Conservation (phyloP, 176 grass and related monocot species). For the Triticum dicoccoides region DNA sequence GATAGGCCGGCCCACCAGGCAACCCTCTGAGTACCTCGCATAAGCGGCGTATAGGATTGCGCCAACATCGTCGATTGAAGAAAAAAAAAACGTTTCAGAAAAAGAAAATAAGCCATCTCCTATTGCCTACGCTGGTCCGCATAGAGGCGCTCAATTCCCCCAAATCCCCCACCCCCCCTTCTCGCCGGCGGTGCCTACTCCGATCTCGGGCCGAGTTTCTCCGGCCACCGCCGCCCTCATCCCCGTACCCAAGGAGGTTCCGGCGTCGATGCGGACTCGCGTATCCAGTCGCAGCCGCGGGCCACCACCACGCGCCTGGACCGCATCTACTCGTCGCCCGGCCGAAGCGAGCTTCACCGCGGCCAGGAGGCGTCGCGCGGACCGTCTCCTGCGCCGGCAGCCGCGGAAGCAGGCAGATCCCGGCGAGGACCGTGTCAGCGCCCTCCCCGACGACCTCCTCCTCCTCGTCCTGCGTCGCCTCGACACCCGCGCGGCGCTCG, state of each 20-base stretch:
- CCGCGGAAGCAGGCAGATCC: no score
- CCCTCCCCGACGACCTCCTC: background rate
- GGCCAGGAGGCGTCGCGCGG: background rate
- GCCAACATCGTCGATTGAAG: no score
- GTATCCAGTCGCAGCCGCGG: background rate
- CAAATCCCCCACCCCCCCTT: background rate
- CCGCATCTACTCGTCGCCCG: background rate
- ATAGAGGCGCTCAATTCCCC: background rate
- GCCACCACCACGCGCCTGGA: background rate
- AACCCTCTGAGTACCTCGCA: no score
- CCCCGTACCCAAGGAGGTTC: background rate
- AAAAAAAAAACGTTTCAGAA: no score
- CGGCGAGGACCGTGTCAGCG: background rate
- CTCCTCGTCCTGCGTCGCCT: background rate
- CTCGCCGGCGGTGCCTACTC: background rate
- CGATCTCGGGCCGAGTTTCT: background rate
- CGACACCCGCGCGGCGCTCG: background rate
- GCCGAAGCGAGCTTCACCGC: background rate
- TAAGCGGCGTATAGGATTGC: no score
- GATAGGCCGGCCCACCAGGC: no score
- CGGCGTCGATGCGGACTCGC: background rate
- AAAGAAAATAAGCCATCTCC: no score
- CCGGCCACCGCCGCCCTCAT: background rate
- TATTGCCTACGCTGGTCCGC: no score
- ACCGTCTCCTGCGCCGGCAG: background rate